Base-by-base conservation (phyloP, 345 rosid species). In the Mercurialis annua region DNA sequence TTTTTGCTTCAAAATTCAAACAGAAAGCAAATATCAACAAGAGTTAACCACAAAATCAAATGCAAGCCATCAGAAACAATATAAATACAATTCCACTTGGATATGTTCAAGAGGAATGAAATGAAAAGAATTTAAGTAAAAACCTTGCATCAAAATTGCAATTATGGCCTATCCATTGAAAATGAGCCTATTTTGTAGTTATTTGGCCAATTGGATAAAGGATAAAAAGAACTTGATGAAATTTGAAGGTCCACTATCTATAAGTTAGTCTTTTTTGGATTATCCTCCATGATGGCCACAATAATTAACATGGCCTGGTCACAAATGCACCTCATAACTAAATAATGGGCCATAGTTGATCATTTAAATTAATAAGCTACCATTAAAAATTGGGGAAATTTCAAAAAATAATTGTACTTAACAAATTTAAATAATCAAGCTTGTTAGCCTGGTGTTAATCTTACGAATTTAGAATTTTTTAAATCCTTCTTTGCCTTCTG, bases 401-500 rank as follows among this genome's bases (percentile, higher is more conserved):
- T 30, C 20, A 16, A 10, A 7, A 18, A 2, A 12, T 30, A 16
- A 16, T 5, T 44, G 14, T 6, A 24, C n/a, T 12, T 12, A 40
- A 40, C 24, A 20, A 48, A 57, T 14, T 50, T 46, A 57, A 59
- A 33, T 59, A 55, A 16, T 46, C 27, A 36, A 51, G 30, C 49
- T 60, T 38, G 30, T 56, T 62, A 33, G 44, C 29, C 57, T 40
- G 14, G 26, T 34, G 27, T 72, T 76, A 84, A 88, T 27, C 66
- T 80, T 78, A 88, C 97, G 52, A 77, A 67, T 71, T 80, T 52
- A 59, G 85, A 83, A 69, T 80, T 66, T 49, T 68, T 85, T 66
- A 75, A 67, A 72, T 79, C 81, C 81, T 86, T 85, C 67, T 21
- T 67, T 40, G 72, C 82, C 74, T 74, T 78, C 80, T 71, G 80